phyloP scores from a whole-genome alignment of 345 rosid species.

The Viola odorata region DNA sequence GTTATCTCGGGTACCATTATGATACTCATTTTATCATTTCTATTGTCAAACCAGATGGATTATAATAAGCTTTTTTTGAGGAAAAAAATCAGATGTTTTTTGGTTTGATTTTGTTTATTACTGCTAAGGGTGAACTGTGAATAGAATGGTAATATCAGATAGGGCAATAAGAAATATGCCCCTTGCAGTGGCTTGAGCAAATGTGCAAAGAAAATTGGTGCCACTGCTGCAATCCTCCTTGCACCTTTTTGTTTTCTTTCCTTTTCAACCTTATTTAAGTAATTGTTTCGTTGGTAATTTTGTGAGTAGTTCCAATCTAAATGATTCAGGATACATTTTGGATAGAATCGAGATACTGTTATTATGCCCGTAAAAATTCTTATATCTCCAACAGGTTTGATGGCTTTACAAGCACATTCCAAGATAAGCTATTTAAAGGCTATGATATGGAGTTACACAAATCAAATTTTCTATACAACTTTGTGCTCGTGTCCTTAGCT shows the following conservation, averaged over 20 bases:
- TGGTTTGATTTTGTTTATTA: background rate
- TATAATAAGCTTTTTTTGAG: background rate
- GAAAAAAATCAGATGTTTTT: background rate
- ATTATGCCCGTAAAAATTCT: slow-evolving; percentile 12
- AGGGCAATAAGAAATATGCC: no score
- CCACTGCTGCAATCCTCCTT: no score
- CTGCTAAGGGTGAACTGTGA: background rate
- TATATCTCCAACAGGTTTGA: slow-evolving; percentile 58
- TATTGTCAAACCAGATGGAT: background rate
- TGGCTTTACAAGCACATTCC: slow-evolving; percentile 98
- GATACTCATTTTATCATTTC: slow-evolving; percentile 8
- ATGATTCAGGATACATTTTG: background rate
- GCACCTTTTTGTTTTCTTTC: background rate
- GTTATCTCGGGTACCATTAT: slow-evolving; percentile 80
- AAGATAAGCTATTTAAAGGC: slow-evolving; percentile 91
- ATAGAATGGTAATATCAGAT: slow-evolving; percentile 2
- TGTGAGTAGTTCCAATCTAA: background rate
- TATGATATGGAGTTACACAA: slow-evolving; percentile 94
- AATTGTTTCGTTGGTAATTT: background rate
- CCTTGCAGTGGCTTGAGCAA: no score
- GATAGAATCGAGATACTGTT: background rate
- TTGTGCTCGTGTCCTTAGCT: slow-evolving; percentile 79
- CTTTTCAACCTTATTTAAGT: background rate
- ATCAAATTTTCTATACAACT: slow-evolving; percentile 94
- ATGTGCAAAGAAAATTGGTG: no score